These are phyloP conservation scores for Oryza glumipatula DNA, from an alignment of 176 grass and related monocot species.

Conservation along the genomic window DNA sequence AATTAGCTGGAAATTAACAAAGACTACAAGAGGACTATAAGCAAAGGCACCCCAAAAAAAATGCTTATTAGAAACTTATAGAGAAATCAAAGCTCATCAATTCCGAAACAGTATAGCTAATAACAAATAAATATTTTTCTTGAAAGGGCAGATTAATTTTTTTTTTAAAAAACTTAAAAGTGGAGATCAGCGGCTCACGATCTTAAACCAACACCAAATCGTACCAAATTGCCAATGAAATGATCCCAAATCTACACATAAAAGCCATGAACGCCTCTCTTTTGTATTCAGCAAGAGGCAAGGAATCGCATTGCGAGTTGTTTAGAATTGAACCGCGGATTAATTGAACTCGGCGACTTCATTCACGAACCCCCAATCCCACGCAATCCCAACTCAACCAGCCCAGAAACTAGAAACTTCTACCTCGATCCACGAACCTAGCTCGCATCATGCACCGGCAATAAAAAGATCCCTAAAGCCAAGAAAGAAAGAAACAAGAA, in stretches of 20 bases:
- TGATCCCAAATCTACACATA: background rate
- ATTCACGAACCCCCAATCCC: conserved; percentile 18
- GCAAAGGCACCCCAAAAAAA: background rate
- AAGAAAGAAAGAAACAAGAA: conserved; percentile 2
- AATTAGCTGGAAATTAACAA: background rate
- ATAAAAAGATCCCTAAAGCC: background rate
- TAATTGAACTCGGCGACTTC: background rate
- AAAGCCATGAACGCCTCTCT: background rate
- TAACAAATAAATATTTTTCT: background rate
- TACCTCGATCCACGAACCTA: background rate
- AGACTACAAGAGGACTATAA: background rate
- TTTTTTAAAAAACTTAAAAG: background rate
- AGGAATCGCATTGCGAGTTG: background rate
- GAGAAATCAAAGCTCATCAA: background rate
- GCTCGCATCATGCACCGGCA: background rate
- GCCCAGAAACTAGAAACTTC: background rate
- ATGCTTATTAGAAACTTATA: background rate
- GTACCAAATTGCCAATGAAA: background rate
- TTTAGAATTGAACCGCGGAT: background rate
- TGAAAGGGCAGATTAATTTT: background rate
- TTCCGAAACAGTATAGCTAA: background rate
- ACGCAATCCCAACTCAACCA: conserved; percentile 25
- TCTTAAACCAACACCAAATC: conserved; percentile 6
- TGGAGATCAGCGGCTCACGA: background rate
- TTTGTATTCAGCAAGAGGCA: background rate